Evolutionary conservation across 202 grass and related monocot genomes (phyloP), one percentile per base, ranked within the genome.

Genomic region (Panicum virgatum): DNA sequence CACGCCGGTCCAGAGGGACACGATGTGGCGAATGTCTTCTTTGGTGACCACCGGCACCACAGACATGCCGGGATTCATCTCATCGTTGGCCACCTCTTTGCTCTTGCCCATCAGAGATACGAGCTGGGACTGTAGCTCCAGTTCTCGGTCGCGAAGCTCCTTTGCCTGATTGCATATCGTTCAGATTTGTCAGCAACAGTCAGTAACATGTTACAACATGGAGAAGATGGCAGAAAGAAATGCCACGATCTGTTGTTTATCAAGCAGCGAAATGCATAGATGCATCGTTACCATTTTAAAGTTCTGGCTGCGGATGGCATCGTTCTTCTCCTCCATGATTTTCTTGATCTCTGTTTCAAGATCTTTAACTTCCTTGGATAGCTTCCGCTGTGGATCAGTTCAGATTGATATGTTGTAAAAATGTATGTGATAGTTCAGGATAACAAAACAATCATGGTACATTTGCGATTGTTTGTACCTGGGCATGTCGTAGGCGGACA

Each of bases 311-410:
- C 57, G 84, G n/a, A 87, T 76, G 18, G 86, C 86, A n/a, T 85
- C 86, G 47, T 80, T 72, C 74, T 94, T 94, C 57, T 94, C 84
- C 62, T 87, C 87, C 16, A 79, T 73, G 70, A 89, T 82, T 68
- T 83, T 52, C 47, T 80, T 82, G 72, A 94, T 54, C 69, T 94
- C 74, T 80, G 76, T 76, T 47, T 87, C 77, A 50, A 91, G 63
- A 30, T 74, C 86, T 73, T 68, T 85, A 72, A 86, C 80, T 69
- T 94, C 88, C 44, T 89, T 81, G 12, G 89, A 84, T 59, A 89
- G 81, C 86, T 88, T 73, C 19, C 29, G 32, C 39, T 72, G 66
- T 23, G 53, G 8, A 34, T 26, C 25, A 57, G 9, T 69, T 82
- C 43, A 86, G 56, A 59, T 19, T 9, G 23, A 66, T 20, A 44